A percentile compares a stretch with the other conserved stretches of the same genome.
These are phyloP conservation scores for Sclerotinia borealis DNA, from an alignment of 2,329 filamentous ascomycete species.

Conservation along the genomic window DNA sequence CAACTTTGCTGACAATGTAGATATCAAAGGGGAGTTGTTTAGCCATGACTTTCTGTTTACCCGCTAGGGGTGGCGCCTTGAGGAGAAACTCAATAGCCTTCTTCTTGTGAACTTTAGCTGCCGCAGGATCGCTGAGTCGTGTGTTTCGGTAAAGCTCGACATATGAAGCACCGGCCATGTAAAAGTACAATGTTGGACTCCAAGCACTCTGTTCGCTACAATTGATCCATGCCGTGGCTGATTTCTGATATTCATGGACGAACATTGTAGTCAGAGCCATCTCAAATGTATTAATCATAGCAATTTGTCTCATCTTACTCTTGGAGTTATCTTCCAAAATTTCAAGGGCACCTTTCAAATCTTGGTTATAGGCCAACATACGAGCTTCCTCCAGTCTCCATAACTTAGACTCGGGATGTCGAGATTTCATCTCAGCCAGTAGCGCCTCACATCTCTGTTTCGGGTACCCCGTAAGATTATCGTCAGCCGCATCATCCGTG, in stretches of 20 bases:
- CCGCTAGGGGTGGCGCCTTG: slow-evolving; percentile 66
- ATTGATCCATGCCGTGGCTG: slow-evolving; percentile 66
- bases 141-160: slow-evolving; percentile 72
- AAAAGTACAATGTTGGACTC: slow-evolving; percentile 86
- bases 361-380: slow-evolving; percentile 60
- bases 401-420: slow-evolving; percentile 75
- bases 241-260: slow-evolving; percentile 67
- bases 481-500: slow-evolving; percentile 45
- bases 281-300: slow-evolving; percentile 81
- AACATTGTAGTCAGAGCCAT: slow-evolving; percentile 73
- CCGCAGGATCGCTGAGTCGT: slow-evolving; percentile 37
- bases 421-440: slow-evolving; percentile 64
- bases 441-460: slow-evolving; percentile 59
- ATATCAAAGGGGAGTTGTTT: slow-evolving; percentile 84
- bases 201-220: slow-evolving; percentile 82
- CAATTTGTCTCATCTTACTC: slow-evolving; percentile 80
- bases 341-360: slow-evolving; percentile 61
- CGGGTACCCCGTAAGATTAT: slow-evolving; percentile 67
- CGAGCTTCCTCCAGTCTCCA: slow-evolving; percentile 88
- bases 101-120: slow-evolving; percentile 51
- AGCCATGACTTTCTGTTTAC: slow-evolving; percentile 86
- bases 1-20: slow-evolving; percentile 75
- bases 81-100: slow-evolving; percentile 64
- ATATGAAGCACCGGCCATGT: slow-evolving; percentile 72
- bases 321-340: slow-evolving; percentile 54